These are phyloP conservation scores for Fraxinus dipetala DNA, from an alignment of 305 asterid genomes.

Conservation along the genomic window DNA sequence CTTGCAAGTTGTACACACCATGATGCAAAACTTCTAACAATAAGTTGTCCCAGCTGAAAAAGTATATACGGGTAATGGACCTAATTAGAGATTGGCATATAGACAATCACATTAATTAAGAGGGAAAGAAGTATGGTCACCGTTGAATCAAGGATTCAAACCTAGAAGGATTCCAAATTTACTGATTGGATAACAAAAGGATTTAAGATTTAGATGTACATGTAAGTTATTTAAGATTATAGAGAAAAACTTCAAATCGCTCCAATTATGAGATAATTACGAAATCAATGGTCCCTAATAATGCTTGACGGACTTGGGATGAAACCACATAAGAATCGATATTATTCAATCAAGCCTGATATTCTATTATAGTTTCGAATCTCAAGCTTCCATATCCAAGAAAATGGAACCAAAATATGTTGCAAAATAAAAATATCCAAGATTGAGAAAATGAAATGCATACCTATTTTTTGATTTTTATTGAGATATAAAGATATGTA, in stretches of 20 bases:
- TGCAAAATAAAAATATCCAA: background rate
- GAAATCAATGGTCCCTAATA: background rate
- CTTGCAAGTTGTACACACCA: conserved; percentile 29
- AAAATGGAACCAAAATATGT: background rate
- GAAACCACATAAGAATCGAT: background rate
- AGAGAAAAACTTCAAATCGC: background rate
- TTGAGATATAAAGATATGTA: background rate
- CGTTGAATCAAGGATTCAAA: background rate
- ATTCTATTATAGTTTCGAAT: background rate
- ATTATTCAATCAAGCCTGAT: background rate
- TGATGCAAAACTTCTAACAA: conserved; percentile 20
- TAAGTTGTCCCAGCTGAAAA: conserved; percentile 7
- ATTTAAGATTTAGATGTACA: background rate
- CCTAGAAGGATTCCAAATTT: background rate
- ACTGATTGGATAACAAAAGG: background rate
- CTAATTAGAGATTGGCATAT: background rate
- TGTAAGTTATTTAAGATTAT: background rate
- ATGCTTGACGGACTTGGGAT: background rate
- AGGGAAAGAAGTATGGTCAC: background rate
- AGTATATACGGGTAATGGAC: background rate
- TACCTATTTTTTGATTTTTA: background rate
- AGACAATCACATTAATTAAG: background rate
- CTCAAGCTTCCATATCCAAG: background rate
- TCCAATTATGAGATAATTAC: background rate
- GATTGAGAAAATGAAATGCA: background rate